Percentiles rank a stretch among this genome's conserved stretches.
Evolutionary conservation across 345 rosid genomes (phyloP).

Genomic region (Gossypium ekmanianum): DNA sequence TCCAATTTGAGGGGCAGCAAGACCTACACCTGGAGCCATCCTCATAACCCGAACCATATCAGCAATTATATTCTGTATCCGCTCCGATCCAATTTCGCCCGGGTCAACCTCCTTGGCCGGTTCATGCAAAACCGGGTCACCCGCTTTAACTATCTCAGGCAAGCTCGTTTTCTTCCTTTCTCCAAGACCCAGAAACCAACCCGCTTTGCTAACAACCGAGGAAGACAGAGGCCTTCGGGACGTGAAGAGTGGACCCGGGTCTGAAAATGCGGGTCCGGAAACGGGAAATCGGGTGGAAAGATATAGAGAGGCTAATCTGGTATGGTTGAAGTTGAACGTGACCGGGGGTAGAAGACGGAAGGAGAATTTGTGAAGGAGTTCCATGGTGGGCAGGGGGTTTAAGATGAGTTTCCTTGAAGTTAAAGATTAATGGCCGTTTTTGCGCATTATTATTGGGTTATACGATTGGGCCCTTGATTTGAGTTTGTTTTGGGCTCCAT

Average conservation of each 20-base stretch:
- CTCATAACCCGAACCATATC: constrained; percentile 76
- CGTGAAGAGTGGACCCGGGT: neutral
- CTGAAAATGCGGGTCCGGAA: constrained; percentile 4
- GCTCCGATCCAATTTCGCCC: constrained; percentile 67
- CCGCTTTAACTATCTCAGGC: constrained; percentile 70
- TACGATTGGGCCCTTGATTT: neutral
- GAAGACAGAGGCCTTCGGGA: constrained; percentile 34
- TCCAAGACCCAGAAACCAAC: constrained; percentile 87
- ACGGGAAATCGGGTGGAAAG: constrained; percentile 18
- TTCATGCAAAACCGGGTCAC: constrained; percentile 93
- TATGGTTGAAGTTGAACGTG: constrained; percentile 27
- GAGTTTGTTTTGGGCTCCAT: neutral
- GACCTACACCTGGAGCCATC: constrained; percentile 86
- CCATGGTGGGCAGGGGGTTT: neutral
- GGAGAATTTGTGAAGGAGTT: constrained; percentile 44
- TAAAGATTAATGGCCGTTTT: neutral
- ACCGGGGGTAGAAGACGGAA: constrained; percentile 55
- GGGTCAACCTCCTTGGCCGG: constrained; percentile 70
- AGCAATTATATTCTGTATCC: constrained; percentile 82
- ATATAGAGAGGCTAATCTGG: constrained; percentile 7
- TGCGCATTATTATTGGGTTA: neutral
- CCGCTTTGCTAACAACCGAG: constrained; percentile 55
- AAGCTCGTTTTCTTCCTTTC: constrained; percentile 48
- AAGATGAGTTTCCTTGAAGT: neutral
- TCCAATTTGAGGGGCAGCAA: constrained; percentile 96